Percentiles rank a stretch among this genome's conserved stretches.
These are phyloP conservation scores for Sugiyamaella xylanicola DNA, from an alignment of 1,139 yeast genomes.

Conservation along the genomic window DNA sequence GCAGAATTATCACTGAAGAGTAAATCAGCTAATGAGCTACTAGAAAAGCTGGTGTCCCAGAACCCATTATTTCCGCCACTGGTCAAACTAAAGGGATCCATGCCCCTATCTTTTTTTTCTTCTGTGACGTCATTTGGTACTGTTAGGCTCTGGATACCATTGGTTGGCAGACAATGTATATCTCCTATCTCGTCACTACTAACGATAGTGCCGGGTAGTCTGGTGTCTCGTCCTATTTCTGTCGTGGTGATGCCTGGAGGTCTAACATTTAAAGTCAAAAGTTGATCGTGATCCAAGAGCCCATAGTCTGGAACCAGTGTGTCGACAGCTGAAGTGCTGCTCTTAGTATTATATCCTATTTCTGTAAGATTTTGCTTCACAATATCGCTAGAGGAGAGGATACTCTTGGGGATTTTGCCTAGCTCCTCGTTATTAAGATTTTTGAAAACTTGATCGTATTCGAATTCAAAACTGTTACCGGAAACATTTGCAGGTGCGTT, in stretches of 20 bases:
- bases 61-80: not conserved
- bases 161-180: not conserved
- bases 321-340: not conserved
- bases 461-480: not conserved
- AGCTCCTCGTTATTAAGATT: not conserved
- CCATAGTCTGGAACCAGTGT: constrained; percentile 10
- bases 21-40: constrained; percentile 12
- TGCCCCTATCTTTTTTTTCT: not conserved
- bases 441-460: constrained; percentile 2
- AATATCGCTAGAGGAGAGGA: not conserved
- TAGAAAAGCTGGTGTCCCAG: constrained; percentile 1
- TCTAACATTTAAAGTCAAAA: not conserved
- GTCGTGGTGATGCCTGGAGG: not conserved
- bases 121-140: not conserved
- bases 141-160: not conserved
- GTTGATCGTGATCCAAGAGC: not conserved
- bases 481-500: not conserved
- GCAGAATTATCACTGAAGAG: constrained; percentile 6
- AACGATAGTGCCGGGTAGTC: too few relatives aligned
- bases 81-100: not conserved
- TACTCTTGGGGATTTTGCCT: not conserved
- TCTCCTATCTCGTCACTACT: not conserved
- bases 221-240: too few relatives aligned
- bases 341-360: not conserved
- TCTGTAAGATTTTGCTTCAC: not conserved